A percentile compares a stretch with the other conserved stretches of the same genome.
These are phyloP conservation scores for Marasmius tenuissimus DNA, from an alignment of 1,284 basidiomycete species.

Conservation along the genomic window DNA sequence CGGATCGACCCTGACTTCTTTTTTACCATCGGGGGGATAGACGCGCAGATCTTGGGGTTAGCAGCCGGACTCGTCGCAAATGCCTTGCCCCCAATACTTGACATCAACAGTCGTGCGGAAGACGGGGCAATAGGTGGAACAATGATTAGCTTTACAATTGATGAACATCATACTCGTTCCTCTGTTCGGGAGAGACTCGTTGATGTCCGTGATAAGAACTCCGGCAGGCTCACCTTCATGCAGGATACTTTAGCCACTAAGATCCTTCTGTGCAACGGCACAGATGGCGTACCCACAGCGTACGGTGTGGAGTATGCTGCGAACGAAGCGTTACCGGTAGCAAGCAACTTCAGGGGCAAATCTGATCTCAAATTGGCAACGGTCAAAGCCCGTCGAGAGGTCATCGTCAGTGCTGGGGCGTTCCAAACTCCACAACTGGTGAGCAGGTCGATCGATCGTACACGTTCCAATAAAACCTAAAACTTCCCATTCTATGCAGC, in stretches of 20 bases:
- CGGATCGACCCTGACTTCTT: not conserved
- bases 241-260: constrained; percentile 22
- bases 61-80: constrained; percentile 6
- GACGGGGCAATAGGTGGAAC: constrained; percentile 17
- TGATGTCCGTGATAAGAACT: constrained; percentile 10
- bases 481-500: constrained; percentile 13
- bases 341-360: constrained; percentile 17
- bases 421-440: constrained; percentile 22
- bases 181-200: constrained; percentile 20
- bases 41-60: constrained; percentile 12
- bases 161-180: constrained; percentile 20
- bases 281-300: constrained; percentile 7
- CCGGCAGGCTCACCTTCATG: constrained; percentile 14
- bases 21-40: not conserved
- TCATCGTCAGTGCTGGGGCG: constrained; percentile 21
- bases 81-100: constrained; percentile 15
- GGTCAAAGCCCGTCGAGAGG: constrained; percentile 16
- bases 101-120: constrained; percentile 17
- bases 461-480: not conserved
- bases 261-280: constrained; percentile 14
- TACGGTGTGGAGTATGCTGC: constrained; percentile 16
- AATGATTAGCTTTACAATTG: constrained; percentile 18
- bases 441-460: not conserved
- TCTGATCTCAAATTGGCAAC: constrained; percentile 12
- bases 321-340: constrained; percentile 11